Evolutionary conservation across 2,329 filamentous ascomycete species (phyloP), one percentile per base, ranked within the genome.

Genomic region (Pseudonectria buxi): DNA sequence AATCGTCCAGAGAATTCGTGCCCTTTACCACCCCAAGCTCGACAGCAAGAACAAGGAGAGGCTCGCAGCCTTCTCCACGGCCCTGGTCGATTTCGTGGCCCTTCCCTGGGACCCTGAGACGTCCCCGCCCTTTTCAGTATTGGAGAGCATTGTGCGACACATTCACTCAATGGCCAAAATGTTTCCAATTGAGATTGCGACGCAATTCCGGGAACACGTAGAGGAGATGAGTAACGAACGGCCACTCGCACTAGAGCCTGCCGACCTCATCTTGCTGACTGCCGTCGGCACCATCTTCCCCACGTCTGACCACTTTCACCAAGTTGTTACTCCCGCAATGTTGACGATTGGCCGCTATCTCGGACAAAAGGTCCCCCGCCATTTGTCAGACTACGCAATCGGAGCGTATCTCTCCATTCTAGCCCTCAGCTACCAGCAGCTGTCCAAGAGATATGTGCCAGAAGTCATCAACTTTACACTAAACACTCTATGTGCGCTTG

Each of bases 281-380:
- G 88, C 86, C 0, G 77, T 95, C 40, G 79, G 82, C 27, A 80
- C 79, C 3, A 84, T 94, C 35, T 98, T 94, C 54, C 89, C 92
- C 4, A 95, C 92, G 0, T 95, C 89, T 0, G 92, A 98, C 61
- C 89, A 96, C 62, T 98, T 96, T 62, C 92, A 98, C 53, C 83
- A 92, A 50, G 86, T 96, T 25, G 83, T 87, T 27, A 98, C 92
- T 2, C 92, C 92, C 2, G 84, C 90, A 1, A 83, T 87, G 62
- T 76, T 95, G 5, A 75, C 81, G n/a, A 86, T 96, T 61, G 76
- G 76, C 10, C 78, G 86, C 36, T 95, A 85, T 61, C 72, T 98
- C 16, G 86, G 83, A 2, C 79, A 95, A 49, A 86, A 80, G 37
- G 71, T 81, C 1, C 79, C 87, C 1, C 69, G 76, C 28, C 69